Percentiles rank a stretch among this genome's conserved stretches.
Conservation (phyloP, 495 filamentous ascomycete genomes). For the Aspergillus incahuasiensis region DNA sequence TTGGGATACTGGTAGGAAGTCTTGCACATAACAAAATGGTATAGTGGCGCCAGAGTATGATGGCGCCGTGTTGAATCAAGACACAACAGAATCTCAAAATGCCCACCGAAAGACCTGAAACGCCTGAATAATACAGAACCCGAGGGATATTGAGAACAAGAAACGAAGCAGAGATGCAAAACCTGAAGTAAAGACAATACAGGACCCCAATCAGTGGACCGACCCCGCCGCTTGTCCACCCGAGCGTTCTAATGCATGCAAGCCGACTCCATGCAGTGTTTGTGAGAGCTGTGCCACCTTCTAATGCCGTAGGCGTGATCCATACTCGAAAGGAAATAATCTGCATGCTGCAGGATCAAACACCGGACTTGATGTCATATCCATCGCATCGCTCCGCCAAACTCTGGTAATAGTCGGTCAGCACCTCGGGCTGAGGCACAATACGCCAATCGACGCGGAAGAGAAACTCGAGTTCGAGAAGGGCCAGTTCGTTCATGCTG, state of each 20-base stretch:
- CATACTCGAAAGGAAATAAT: background rate
- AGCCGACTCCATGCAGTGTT: conserved; percentile 13
- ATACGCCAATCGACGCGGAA: conserved; percentile 92
- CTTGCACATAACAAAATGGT: background rate
- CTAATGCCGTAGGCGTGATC: background rate
- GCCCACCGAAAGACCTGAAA: conserved; percentile 6
- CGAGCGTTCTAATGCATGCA: conserved; percentile 13
- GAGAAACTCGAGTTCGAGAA: conserved; percentile 93
- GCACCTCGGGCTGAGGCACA: conserved; percentile 86
- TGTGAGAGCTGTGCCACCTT: conserved; percentile 13
- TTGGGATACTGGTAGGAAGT: background rate
- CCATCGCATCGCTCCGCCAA: conserved; percentile 68
- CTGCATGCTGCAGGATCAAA: background rate
- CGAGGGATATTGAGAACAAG: conserved; percentile 1
- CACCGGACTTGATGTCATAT: conserved; percentile 46
- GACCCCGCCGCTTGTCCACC: background rate
- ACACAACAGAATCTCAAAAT: conserved; percentile 7
- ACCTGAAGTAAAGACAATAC: conserved; percentile 1
- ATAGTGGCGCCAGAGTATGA: background rate
- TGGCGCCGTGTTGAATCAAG: background rate
- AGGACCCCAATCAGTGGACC: background rate
- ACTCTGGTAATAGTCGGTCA: conserved; percentile 88
- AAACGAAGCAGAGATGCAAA: conserved; percentile 8
- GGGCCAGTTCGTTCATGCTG: conserved; percentile 76
- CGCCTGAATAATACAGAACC: conserved; percentile 10